Percentiles rank a stretch among this genome's conserved stretches.
phyloP scores from a whole-genome alignment of 2,329 filamentous ascomycete species.

The Paecilomyces sp. region DNA sequence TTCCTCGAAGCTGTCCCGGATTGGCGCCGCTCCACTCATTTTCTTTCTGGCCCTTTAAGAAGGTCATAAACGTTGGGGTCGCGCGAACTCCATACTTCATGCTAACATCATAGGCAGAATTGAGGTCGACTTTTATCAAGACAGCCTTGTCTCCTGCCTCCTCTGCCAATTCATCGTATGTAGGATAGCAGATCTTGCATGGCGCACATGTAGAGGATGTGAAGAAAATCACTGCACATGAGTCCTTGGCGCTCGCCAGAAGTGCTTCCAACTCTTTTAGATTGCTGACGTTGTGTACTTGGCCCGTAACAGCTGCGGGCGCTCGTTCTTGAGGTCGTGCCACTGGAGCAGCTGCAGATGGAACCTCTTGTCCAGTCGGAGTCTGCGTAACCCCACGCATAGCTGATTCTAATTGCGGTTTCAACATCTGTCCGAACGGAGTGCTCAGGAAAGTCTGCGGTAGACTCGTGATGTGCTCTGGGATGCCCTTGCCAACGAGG shows the following conservation, averaged over 20 bases:
- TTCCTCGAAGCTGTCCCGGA: conserved; percentile 58
- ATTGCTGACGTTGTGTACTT: conserved; percentile 56
- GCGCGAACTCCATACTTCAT: conserved; percentile 61
- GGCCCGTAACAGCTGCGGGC: conserved; percentile 21
- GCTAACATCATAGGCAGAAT: conserved; percentile 56
- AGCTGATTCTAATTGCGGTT: conserved; percentile 63
- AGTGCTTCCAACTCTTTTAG: conserved; percentile 55
- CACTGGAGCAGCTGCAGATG: conserved; percentile 6
- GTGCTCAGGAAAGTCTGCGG: conserved; percentile 79
- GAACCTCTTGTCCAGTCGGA: conserved; percentile 27
- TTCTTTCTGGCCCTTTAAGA: conserved; percentile 66
- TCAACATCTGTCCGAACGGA: conserved; percentile 80
- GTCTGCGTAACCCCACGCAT: conserved; percentile 58
- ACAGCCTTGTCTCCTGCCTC: conserved; percentile 61
- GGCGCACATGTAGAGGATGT: conserved; percentile 81
- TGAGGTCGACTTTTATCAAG: conserved; percentile 79
- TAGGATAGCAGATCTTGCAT: conserved; percentile 74
- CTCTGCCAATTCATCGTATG: conserved; percentile 71
- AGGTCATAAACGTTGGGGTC: conserved; percentile 86
- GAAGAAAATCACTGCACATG: conserved; percentile 82
- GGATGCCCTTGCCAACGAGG: conserved; percentile 79
- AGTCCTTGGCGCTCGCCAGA: conserved; percentile 53
- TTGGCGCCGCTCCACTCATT: conserved; percentile 78
- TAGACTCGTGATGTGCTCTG: conserved; percentile 75
- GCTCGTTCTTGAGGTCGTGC: conserved; percentile 4